These are phyloP conservation scores for Phialocephala sp. DNA, from an alignment of 2,329 filamentous ascomycete species.

Conservation along the genomic window DNA sequence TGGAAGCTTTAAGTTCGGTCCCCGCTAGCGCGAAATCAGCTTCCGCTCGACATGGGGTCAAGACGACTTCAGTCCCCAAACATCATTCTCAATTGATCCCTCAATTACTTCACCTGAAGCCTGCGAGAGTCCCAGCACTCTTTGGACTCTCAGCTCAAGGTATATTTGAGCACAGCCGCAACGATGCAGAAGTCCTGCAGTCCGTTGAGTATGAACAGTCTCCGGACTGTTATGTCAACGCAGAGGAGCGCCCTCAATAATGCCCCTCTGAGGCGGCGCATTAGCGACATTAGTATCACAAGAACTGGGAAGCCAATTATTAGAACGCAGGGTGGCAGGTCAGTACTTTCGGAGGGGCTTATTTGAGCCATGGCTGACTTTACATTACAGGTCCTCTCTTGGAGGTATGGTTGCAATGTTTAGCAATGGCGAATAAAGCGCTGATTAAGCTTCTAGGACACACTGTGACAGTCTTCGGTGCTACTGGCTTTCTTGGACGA, in stretches of 20 bases:
- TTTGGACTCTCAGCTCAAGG: conserved; percentile 28
- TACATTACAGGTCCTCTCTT: conserved; percentile 70
- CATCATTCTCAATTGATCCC: conserved; percentile 25
- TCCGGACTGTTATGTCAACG: conserved; percentile 62
- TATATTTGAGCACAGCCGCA: conserved; percentile 33
- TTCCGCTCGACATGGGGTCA: conserved; percentile 17
- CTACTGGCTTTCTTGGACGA: conserved; percentile 91
- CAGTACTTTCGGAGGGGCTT: conserved; percentile 45
- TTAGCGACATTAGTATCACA: conserved; percentile 90
- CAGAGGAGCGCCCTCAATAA: conserved; percentile 47
- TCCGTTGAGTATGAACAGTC: conserved; percentile 55
- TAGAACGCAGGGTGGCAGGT: conserved; percentile 88
- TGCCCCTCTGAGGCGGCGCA: conserved; percentile 55
- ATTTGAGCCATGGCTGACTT: conserved; percentile 41
- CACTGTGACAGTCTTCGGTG: conserved; percentile 96
- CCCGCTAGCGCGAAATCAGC: conserved; percentile 26
- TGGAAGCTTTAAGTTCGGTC: conserved; percentile 22
- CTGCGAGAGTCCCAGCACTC: conserved; percentile 14
- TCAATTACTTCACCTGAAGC: neutral
- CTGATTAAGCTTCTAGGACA: conserved; percentile 66
- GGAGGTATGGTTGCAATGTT: conserved; percentile 66
- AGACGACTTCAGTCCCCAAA: conserved; percentile 21
- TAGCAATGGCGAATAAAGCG: conserved; percentile 15
- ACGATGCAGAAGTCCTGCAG: conserved; percentile 48
- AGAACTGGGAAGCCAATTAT: conserved; percentile 96